Evolutionary conservation across 2,329 filamentous ascomycete species (phyloP), one percentile per base, ranked within the genome.

Genomic region (Shiraia bambusicola): DNA sequence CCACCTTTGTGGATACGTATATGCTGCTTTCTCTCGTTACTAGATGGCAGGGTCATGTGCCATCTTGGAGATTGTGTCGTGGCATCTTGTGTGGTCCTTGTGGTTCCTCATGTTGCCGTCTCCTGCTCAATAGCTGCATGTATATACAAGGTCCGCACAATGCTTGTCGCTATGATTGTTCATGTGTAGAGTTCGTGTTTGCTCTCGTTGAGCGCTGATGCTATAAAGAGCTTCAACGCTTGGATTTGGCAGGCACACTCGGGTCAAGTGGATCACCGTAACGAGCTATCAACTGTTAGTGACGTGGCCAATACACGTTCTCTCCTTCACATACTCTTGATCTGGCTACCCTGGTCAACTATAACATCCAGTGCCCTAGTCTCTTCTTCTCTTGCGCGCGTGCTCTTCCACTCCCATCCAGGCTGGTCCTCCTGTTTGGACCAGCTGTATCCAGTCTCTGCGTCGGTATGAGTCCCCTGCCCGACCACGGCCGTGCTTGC

Each of bases 401-500:
- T 56, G 36, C 64, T 69, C 61, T 57, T 62, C 68, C 68, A 71
- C 39, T 62, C 61, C 28, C 48, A 69, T 2, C 67, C 68, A 2
- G 68, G 68, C 50, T 63, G 59, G 4, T 69, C 65, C 47, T 69
- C 66, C 17, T 50, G 45, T 37, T 53, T 64, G 7, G 50, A 53
- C 68, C 68, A 71, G 49, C 52, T 50, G 35, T 71, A 71, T 5
- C 68, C 68, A 4, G 63, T 66, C 34, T 65, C 52, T 10, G 53
- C 40, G 14, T 56, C 53, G 11, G 48, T 46, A 27, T 59, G 47
- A 9, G 40, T 34, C 12, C 42, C 49, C 11, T 25, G 16, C 10
- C 48, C 31, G 25, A 33, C 40, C 7, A 43, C 40, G 1, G 45
- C 36, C 3, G 41, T 38, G 14, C 41, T 45, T 7, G 52, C 43